Conservation (phyloP, 768 basidiomycete species). For the Kwoniella bestiolae region DNA sequence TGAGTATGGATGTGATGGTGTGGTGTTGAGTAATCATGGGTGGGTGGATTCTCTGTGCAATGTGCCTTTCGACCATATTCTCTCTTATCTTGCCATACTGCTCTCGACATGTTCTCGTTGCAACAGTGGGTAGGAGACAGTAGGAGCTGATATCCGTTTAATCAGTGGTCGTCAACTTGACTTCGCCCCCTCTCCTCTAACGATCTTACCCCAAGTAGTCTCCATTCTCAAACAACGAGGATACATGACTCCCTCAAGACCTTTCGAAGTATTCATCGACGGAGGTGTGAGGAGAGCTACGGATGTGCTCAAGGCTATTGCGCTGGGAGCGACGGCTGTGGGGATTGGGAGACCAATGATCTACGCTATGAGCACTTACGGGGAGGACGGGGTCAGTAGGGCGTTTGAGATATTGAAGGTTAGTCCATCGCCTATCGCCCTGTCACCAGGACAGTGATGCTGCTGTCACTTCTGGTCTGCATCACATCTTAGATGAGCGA, state of each 20-base stretch:
- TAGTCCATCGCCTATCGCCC: conserved; percentile 14
- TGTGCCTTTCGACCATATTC: background rate
- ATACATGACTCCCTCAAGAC: conserved; percentile 62
- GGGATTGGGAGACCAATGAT: conserved; percentile 64
- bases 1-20: conserved; percentile 58
- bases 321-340: conserved; percentile 83
- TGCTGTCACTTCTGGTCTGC: no score
- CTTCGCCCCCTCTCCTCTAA: conserved; percentile 78
- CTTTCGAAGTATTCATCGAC: conserved; percentile 85
- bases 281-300: conserved; percentile 93
- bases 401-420: conserved; percentile 72
- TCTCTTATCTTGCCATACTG: background rate
- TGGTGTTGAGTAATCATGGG: conserved; percentile 52
- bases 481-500: background rate
- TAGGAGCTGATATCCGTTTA: background rate
- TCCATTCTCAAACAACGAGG: conserved; percentile 69
- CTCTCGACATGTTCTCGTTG: no score
- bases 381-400: conserved; percentile 80
- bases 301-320: conserved; percentile 85
- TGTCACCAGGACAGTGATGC: no score
- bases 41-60: conserved; percentile 22
- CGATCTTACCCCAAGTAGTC: conserved; percentile 86
- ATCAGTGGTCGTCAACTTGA: conserved; percentile 41
- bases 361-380: conserved; percentile 64
- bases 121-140: no score